Base-by-base conservation (phyloP, 2,329 filamentous ascomycete species). In the Aspergillus jensenii region DNA sequence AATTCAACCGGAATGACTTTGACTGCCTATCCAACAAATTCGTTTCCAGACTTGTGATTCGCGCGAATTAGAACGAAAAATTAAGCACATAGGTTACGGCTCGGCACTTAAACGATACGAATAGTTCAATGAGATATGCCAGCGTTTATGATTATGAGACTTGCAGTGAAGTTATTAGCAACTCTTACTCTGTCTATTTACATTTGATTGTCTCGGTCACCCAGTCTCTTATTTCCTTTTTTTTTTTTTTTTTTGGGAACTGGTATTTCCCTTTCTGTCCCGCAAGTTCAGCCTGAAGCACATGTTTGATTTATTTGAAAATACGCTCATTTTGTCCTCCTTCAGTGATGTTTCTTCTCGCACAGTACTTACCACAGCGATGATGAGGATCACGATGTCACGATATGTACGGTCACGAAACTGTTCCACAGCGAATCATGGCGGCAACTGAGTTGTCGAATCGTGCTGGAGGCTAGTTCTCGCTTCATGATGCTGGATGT, bases 21-120 rank as follows among this genome's bases (percentile, higher is more conserved):
- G 93, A 98, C 80, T 95, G 88, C 60, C 79, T 98, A 72, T 96
- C 93, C 53, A 97, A 96, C 82, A 98, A 97, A 82, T 97, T 98
- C 81, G 80, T 97, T 67, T 96, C 93, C 39, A 96, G 96, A 79
- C 86, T 98, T 71, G 93, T 97, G 74, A 96, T 97, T 76, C 91
- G 93, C 68, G 90, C 93, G 70, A 96, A 96, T 80, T 96, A 83
- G 74, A 52, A 51, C 45, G 37, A 50, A 35, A 25, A 37, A 54
- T 52, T 35, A 62, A 65, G 62, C 53, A 57, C 61, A 62, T 62
- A 63, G 64, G 52, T 61, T 63, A 67, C 62, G 62, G 64, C 62
- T 62, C 55, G 63, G 64, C 61, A 66, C 59, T 57, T 55, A 59
- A 59, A 65, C 62, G 62, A 66, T 59, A 64, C 51, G 62, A 67